A percentile compares a stretch with the other conserved stretches of the same genome.
Conservation (phyloP, 441 rosid genomes). For the Kokia cookei region DNA sequence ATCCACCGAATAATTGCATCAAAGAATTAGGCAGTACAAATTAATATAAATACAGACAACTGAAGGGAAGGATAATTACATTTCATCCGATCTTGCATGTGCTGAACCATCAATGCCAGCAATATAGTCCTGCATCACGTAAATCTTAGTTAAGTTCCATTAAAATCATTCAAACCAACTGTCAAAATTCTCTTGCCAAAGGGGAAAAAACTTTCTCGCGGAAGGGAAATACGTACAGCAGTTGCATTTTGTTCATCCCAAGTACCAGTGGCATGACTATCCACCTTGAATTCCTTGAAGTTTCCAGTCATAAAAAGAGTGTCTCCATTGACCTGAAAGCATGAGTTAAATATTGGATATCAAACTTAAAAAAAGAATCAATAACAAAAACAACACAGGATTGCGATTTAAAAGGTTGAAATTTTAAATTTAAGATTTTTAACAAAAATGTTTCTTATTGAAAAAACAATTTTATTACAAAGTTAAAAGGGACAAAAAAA, state of each 20-base stretch:
- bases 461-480: background rate
- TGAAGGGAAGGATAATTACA: conserved; percentile 39
- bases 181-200: conserved; percentile 1
- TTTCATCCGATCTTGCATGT: conserved; percentile 52
- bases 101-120: conserved; percentile 66
- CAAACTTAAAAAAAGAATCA: background rate
- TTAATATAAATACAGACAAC: background rate
- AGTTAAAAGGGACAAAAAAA: background rate
- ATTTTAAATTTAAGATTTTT: background rate
- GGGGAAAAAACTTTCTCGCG: conserved; percentile 2
- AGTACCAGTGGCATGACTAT: conserved; percentile 41
- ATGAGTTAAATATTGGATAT: conserved; percentile 11
- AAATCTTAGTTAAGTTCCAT: conserved; percentile 11
- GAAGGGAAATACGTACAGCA: conserved; percentile 40
- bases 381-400: background rate
- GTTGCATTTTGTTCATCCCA: conserved; percentile 83
- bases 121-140: conserved; percentile 63
- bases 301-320: conserved; percentile 78
- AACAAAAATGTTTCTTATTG: background rate
- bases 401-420: background rate
- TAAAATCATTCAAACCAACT: conserved; percentile 1
- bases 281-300: conserved; percentile 85
- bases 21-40: background rate
- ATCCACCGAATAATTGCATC: background rate
- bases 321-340: conserved; percentile 88